phyloP scores from a whole-genome alignment of 2,329 filamentous ascomycete species.

The Cadophora sp. region DNA sequence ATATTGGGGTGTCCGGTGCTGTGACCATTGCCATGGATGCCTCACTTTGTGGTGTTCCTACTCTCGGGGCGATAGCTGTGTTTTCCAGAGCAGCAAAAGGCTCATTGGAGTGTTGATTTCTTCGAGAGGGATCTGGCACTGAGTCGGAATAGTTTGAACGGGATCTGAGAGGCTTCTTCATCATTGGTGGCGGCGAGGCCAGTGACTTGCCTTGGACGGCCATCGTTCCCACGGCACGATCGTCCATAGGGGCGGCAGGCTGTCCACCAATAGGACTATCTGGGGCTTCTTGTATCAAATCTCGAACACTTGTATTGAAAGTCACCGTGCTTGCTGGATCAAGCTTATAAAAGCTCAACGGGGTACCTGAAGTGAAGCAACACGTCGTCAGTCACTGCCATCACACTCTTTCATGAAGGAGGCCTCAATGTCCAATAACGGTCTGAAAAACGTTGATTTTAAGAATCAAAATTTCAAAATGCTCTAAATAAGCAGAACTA shows the following conservation, averaged over 20 bases:
- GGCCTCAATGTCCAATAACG: background rate
- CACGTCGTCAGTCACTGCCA: background rate
- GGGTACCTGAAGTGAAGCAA: background rate
- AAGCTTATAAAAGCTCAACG: conserved; percentile 17
- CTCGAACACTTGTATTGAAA: conserved; percentile 33
- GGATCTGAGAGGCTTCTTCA: conserved; percentile 8
- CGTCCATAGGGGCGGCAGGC: conserved; percentile 25
- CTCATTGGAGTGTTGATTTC: background rate
- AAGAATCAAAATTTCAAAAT: background rate
- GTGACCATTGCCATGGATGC: conserved; percentile 26
- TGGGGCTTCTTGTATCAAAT: conserved; percentile 33
- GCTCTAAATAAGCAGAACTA: background rate
- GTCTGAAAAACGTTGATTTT: background rate
- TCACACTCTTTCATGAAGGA: background rate
- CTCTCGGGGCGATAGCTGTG: background rate
- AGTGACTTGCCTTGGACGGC: conserved; percentile 3
- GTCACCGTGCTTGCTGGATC: conserved; percentile 23
- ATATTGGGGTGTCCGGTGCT: conserved; percentile 17
- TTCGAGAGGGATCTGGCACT: background rate
- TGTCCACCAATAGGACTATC: conserved; percentile 37
- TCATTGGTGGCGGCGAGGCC: background rate
- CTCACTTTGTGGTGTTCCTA: conserved; percentile 1
- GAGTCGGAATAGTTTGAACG: conserved; percentile 17
- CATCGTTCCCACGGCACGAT: background rate
- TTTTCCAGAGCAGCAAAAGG: conserved; percentile 5